A percentile compares a stretch with the other conserved stretches of the same genome.
Conservation (phyloP, 2,329 filamentous ascomycete species). For the Mycosphaerella arachidis region DNA sequence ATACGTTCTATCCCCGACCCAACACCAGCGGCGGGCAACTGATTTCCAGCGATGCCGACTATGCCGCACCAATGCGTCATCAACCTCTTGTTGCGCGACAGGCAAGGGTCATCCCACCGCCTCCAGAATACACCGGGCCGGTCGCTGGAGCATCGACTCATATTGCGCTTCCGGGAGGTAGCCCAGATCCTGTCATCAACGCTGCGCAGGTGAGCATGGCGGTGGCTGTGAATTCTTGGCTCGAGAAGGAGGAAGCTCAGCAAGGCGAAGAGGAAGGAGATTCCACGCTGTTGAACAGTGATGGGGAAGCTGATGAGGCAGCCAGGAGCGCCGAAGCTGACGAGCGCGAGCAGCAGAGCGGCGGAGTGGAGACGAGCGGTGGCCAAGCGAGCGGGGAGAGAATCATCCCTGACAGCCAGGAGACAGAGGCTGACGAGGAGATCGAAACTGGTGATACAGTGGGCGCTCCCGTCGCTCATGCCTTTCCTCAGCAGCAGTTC, state of each 20-base stretch:
- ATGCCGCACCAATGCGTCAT: neutral
- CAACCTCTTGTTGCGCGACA: neutral
- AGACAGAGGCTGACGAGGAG: neutral
- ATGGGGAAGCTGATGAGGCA: neutral
- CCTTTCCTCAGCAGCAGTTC: no score
- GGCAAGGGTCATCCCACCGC: neutral
- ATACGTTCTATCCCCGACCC: neutral
- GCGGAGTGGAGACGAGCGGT: neutral
- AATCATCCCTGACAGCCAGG: neutral
- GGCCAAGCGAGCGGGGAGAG: neutral
- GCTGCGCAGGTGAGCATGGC: neutral
- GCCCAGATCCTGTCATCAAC: neutral
- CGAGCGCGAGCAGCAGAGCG: neutral
- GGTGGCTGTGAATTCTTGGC: neutral
- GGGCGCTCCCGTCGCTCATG: no score
- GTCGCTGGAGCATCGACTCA: neutral
- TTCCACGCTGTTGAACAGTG: neutral
- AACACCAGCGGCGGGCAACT: neutral
- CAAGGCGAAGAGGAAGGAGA: neutral
- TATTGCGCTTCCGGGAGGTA: neutral
- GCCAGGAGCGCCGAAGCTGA: no score
- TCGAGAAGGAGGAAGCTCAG: neutral
- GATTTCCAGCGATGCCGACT: neutral
- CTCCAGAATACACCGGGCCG: neutral
- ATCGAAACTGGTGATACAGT: no score